Evolutionary conservation across 139 green algal genomes (phyloP), one percentile per base, ranked within the genome.

Genomic region (Diplosphaera chodatii): DNA sequence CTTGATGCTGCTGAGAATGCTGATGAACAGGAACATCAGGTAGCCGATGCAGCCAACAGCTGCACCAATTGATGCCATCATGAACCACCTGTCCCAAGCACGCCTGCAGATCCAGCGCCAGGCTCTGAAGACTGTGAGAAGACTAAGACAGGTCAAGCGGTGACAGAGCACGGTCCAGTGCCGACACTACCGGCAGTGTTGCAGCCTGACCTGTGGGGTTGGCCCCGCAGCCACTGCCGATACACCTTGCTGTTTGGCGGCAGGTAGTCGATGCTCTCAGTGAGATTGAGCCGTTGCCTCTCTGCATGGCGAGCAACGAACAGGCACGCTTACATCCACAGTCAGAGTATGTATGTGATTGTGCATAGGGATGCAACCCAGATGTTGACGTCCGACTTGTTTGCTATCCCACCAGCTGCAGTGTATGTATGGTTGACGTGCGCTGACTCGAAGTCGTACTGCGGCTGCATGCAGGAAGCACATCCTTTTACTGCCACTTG

Each of bases 201-300:
- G n/a, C n/a, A n/a, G 16, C 87, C 91, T 20, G 69, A 73, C 33
- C 90, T 81, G 18, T 83, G 86, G 70, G 71, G 79, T 77, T 93
- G 86, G 21, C 75, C 34, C 3, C 80, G 70, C 10, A 94, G 84
- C 87, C 91, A 96, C 56, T 82, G 82, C 18, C 90, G 75, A 80
- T 92, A 97, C 6, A 91, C 87, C 1, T 77, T 79, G 40, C 75
- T 88, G 82, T 91, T 93, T 71, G 89, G 88, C 18, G 91, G 82
- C 30, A 96, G 78, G 80, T 96, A 97, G 82, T 97, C 91, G 32
- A 96, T 94, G 72, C 79, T 87, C 78, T 97, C 87, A 37, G 88
- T 80, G 25, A 84, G 73, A 32, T 79, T 80, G 55, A 94, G 77
- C 66, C 80, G 82, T n/a, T 70, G 66, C 21, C 83, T 85, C 76